Percentiles rank a stretch among this genome's conserved stretches.
phyloP scores from a whole-genome alignment of 306 rosid genomes.

The Dryas drummondii region DNA sequence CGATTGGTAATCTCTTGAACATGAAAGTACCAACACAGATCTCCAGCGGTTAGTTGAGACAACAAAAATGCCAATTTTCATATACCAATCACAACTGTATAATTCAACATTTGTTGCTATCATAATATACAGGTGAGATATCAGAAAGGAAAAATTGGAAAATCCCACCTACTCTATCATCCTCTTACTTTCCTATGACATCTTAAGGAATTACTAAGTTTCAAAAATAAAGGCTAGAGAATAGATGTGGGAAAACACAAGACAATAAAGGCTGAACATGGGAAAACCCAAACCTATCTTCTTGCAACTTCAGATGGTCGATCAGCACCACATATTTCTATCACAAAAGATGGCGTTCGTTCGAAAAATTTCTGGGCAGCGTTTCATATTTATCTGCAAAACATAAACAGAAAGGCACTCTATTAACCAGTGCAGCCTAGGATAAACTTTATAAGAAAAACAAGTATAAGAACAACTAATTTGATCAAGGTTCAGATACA shows the following conservation, averaged over 20 bases:
- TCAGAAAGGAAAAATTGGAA: constrained; percentile 54
- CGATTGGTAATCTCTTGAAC: no score
- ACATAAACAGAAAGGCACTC: no score
- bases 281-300: constrained; percentile 36
- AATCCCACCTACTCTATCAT: constrained; percentile 53
- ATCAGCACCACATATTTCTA: constrained; percentile 41
- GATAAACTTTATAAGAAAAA: no score
- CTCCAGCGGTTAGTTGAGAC: no score
- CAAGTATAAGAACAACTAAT: no score
- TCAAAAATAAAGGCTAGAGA: constrained; percentile 25
- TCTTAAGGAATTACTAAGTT: constrained; percentile 40
- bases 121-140: constrained; percentile 75
- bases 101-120: constrained; percentile 44
- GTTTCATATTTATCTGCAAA: constrained; percentile 37
- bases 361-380: constrained; percentile 47
- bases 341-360: constrained; percentile 31
- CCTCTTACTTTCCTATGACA: constrained; percentile 54
- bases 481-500: no score
- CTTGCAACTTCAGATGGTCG: constrained; percentile 53
- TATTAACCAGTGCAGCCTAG: no score
- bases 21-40: no score
- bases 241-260: constrained; percentile 25
- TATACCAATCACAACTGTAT: constrained; percentile 46
- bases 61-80: background rate
- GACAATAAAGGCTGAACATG: background rate